Conservation (phyloP, 768 basidiomycete species). For the Calvatia gigantea region DNA sequence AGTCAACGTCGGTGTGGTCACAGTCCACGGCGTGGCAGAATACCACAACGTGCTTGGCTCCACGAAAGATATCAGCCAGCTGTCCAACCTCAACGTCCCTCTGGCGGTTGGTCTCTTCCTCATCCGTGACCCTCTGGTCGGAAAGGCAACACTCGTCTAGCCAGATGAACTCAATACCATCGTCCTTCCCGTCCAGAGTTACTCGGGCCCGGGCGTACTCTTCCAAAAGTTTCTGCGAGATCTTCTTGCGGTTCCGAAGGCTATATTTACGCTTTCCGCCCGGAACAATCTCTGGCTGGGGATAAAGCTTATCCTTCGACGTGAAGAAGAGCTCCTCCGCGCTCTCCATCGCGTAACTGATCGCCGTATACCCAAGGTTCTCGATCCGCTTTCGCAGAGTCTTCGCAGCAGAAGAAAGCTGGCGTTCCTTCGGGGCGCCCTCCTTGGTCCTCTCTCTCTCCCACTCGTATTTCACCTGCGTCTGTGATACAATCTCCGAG, state of each 20-base stretch:
- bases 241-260: background rate
- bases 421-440: background rate
- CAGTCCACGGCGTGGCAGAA: slow-evolving; percentile 7
- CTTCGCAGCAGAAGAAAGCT: background rate
- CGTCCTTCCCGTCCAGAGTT: background rate
- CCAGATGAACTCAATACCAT: slow-evolving; percentile 8
- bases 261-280: background rate
- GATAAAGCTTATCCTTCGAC: background rate
- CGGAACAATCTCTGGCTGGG: background rate
- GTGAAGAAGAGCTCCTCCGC: background rate
- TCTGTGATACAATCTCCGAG: background rate
- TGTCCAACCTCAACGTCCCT: slow-evolving; percentile 2
- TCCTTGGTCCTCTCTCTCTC: background rate
- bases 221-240: background rate
- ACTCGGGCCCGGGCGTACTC: background rate
- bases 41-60: slow-evolving; percentile 4
- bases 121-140: background rate
- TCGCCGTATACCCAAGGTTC: background rate
- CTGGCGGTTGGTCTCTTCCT: background rate
- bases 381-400: background rate
- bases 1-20: slow-evolving; percentile 1
- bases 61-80: slow-evolving; percentile 8
- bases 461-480: background rate
- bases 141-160: slow-evolving; percentile 11
- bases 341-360: slow-evolving; percentile 10